Evolutionary conservation across 2,329 filamentous ascomycete genomes (phyloP).

Genomic region (Fusarium anthophilum): DNA sequence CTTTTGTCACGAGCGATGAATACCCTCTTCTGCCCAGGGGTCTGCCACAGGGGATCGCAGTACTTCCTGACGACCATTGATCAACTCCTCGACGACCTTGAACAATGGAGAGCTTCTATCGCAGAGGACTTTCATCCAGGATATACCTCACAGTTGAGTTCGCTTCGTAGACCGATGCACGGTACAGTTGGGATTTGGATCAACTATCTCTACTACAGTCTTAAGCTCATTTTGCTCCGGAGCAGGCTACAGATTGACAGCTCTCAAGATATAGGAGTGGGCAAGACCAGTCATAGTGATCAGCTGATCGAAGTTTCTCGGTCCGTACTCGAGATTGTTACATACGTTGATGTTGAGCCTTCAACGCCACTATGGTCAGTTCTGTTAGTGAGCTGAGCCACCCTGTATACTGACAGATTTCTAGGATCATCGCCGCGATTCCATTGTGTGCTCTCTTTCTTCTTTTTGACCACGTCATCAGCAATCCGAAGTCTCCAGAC

Average conservation of each 20-base stretch:
- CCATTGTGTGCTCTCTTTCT: conserved; percentile 34
- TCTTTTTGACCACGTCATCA: conserved; percentile 36
- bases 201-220: conserved; percentile 33
- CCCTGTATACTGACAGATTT: accelerated
- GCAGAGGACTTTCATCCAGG: conserved; percentile 17
- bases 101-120: conserved; percentile 22
- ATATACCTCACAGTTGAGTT: neutral
- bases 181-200: conserved; percentile 24
- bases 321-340: conserved; percentile 28
- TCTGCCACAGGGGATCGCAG: neutral
- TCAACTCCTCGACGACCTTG: conserved; percentile 25
- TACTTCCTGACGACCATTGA: conserved; percentile 19
- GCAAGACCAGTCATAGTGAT: neutral
- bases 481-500: conserved; percentile 21
- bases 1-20: conserved; percentile 27
- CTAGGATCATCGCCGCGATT: conserved; percentile 34
- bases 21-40: conserved; percentile 22
- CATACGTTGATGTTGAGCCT: conserved; percentile 35
- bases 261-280: neutral
- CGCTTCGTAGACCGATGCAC: conserved; percentile 3
- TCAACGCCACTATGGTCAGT: conserved; percentile 35
- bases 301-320: conserved; percentile 21
- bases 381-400: accelerated
- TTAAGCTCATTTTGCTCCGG: conserved; percentile 23
- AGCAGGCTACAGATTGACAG: conserved; percentile 13